Conservation (phyloP, 306 rosid species). For the Gastrolobium villosum region DNA sequence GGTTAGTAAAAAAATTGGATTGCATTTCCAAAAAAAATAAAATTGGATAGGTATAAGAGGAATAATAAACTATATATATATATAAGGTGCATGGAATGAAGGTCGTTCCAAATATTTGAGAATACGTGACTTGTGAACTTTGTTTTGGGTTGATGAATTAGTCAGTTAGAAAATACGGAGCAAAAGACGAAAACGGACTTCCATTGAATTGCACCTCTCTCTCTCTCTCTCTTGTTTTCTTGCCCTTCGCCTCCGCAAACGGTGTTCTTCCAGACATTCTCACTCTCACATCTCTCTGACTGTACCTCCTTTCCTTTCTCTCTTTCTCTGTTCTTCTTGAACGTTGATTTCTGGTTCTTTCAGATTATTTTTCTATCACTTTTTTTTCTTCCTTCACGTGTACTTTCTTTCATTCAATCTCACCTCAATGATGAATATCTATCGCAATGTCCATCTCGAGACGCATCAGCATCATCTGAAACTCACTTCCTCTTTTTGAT, state of each 20-base stretch:
- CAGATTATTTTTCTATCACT: neutral
- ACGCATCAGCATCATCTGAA: constrained; percentile 14
- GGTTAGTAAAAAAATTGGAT: too few species aligned
- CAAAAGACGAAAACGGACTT: constrained; percentile 44
- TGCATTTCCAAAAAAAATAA: too few species aligned
- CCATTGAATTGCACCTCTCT: constrained; percentile 35
- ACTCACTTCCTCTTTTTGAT: neutral
- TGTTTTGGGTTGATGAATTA: neutral
- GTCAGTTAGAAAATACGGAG: neutral
- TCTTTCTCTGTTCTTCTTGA: neutral
- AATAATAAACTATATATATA: too few species aligned
- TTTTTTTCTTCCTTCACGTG: neutral
- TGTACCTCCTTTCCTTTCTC: neutral
- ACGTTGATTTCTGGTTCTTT: constrained; percentile 29
- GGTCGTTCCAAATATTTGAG: neutral
- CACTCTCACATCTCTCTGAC: constrained; percentile 34
- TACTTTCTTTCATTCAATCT: neutral
- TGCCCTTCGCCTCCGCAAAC: constrained; percentile 45
- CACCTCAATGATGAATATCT: neutral
- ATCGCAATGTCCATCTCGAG: neutral
- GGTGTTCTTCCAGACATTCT: constrained; percentile 49
- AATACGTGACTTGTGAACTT: too few species aligned
- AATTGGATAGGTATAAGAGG: too few species aligned
- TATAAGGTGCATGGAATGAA: neutral
- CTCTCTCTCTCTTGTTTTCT: neutral